A percentile compares a stretch with the other conserved stretches of the same genome.
These are phyloP conservation scores for Daldinia bambusicola DNA, from an alignment of 495 filamentous ascomycete genomes.

Conservation along the genomic window DNA sequence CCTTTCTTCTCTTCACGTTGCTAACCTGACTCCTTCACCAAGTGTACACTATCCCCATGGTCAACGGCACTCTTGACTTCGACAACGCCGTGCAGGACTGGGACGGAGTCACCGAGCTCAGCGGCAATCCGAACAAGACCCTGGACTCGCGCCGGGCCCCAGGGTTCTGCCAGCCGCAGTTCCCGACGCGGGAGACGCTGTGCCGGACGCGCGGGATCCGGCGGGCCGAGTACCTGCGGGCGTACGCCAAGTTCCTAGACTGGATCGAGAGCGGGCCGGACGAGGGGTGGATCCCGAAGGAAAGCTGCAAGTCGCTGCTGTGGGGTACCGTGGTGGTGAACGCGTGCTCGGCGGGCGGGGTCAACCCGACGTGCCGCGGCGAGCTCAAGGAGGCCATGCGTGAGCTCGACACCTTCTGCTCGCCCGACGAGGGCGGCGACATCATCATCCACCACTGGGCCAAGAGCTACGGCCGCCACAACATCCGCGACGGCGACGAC, in stretches of 20 bases:
- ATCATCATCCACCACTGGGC: conserved; percentile 25
- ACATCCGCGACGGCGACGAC: conserved; percentile 26
- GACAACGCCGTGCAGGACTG: background rate
- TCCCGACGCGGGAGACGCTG: conserved; percentile 29
- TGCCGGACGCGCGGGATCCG: conserved; percentile 23
- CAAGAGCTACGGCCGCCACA: conserved; percentile 35
- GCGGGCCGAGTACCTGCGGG: conserved; percentile 27
- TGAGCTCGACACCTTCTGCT: conserved; percentile 46
- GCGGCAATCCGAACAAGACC: background rate
- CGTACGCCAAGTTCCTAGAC: conserved; percentile 30
- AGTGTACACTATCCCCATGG: conserved; percentile 38
- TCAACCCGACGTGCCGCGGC: conserved; percentile 32
- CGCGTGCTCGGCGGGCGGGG: conserved; percentile 20
- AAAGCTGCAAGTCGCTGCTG: conserved; percentile 31
- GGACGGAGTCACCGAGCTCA: background rate
- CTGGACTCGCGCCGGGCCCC: background rate
- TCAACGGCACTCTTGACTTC: conserved; percentile 19
- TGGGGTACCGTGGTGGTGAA: conserved; percentile 9
- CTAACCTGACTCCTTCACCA: background rate
- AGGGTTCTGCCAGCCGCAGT: conserved; percentile 22
- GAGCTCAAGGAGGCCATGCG: conserved; percentile 45
- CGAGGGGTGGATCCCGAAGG: conserved; percentile 28
- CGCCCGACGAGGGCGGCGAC: conserved; percentile 17
- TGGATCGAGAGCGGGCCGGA: conserved; percentile 35
- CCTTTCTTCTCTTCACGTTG: background rate